phyloP scores from a whole-genome alignment of 176 grass and related monocot genomes.

The Poa annua region DNA sequence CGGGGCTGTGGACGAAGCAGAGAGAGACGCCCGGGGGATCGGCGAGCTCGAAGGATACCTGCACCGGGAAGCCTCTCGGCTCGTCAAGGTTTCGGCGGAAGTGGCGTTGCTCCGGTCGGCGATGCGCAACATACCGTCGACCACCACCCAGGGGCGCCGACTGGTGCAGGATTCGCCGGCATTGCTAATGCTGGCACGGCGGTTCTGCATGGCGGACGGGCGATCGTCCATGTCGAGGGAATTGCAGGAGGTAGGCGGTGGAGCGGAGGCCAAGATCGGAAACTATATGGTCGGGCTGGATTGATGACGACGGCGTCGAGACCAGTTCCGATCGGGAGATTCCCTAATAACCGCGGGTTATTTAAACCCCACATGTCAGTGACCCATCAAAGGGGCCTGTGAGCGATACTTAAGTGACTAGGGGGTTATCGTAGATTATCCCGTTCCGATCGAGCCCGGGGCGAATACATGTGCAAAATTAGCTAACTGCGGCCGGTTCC shows the following conservation, averaged over 20 bases:
- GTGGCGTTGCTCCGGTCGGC: background rate
- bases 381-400: too few species aligned
- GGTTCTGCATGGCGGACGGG: background rate
- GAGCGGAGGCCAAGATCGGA: background rate
- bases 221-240: background rate
- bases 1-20: background rate
- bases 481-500: too few species aligned
- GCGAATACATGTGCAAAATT: too few species aligned
- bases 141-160: background rate
- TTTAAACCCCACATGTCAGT: too few species aligned
- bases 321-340: background rate
- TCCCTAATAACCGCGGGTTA: too few species aligned
- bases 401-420: too few species aligned
- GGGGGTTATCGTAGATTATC: too few species aligned
- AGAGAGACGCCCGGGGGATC: background rate
- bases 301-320: background rate
- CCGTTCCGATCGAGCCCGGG: too few species aligned
- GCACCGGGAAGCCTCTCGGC: background rate
- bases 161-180: too few species aligned
- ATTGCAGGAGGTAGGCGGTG: background rate
- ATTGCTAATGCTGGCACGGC: too few species aligned
- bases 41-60: slow-evolving; percentile 14
- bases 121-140: background rate
- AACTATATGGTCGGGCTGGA: background rate
- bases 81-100: background rate